phyloP scores from a whole-genome alignment of 345 rosid genomes.

The Anastatica hierochuntica region DNA sequence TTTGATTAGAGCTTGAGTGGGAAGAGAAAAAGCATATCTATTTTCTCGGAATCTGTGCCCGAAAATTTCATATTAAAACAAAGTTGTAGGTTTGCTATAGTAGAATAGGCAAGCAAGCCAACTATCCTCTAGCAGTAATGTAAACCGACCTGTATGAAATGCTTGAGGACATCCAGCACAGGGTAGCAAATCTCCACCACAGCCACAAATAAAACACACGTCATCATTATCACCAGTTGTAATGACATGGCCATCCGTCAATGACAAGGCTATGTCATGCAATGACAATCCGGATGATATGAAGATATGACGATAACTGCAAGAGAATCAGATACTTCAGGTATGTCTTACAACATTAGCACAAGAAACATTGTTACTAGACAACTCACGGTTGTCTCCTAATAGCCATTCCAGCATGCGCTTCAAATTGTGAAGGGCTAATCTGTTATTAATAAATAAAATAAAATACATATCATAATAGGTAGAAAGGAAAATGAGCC shows the following conservation, averaged over 20 bases:
- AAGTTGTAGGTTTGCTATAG: too few species aligned
- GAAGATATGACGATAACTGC: constrained; percentile 89
- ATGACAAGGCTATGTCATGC: constrained; percentile 83
- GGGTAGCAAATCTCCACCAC: constrained; percentile 62
- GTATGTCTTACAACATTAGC: constrained; percentile 4
- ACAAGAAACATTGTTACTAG: constrained; percentile 2
- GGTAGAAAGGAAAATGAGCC: background rate
- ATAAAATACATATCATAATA: too few species aligned
- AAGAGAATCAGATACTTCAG: constrained; percentile 6
- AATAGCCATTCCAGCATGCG: constrained; percentile 99
- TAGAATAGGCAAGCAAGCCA: too few species aligned
- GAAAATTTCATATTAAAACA: too few species aligned
- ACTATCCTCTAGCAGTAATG: background rate
- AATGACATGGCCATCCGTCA: constrained; percentile 70
- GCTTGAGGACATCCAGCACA: constrained; percentile 87
- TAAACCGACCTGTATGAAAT: constrained; percentile 59
- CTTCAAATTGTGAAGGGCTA: constrained; percentile 98
- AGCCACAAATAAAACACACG: constrained; percentile 84
- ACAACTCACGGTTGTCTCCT: constrained; percentile 97
- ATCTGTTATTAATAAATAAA: constrained; percentile 36
- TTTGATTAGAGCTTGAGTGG: too few species aligned
- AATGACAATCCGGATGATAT: constrained; percentile 72
- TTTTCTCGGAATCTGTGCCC: too few species aligned
- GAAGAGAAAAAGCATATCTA: too few species aligned
- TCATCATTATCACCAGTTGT: constrained; percentile 67